phyloP scores from a whole-genome alignment of 345 rosid species.

The Hibiscus tridactylites region DNA sequence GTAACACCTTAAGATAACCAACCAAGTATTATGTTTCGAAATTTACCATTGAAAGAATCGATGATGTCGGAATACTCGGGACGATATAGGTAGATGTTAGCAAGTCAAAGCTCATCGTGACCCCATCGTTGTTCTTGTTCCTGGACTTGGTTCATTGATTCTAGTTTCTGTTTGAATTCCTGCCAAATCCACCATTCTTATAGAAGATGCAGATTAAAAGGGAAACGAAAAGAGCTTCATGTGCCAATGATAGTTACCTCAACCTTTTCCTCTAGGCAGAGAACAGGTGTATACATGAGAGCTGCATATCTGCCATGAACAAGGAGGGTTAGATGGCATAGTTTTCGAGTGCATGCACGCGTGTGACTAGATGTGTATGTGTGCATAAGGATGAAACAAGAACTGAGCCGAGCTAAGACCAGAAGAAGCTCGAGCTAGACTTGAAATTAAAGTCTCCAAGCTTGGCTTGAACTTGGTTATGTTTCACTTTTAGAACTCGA shows the following conservation, averaged over 20 bases:
- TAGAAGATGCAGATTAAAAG: neutral
- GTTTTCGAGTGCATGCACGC: neutral
- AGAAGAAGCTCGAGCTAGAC: neutral
- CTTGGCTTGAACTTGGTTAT: neutral
- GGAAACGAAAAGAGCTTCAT: neutral
- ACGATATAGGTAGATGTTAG: neutral
- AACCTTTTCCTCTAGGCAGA: constrained; percentile 30
- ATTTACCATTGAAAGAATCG: neutral
- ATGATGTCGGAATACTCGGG: neutral
- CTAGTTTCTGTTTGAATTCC: constrained; percentile 8
- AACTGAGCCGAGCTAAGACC: neutral
- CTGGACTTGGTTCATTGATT: neutral
- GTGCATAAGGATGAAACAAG: neutral
- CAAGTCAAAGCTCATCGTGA: constrained; percentile 8
- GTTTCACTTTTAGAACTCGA: neutral
- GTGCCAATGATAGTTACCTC: constrained; percentile 16
- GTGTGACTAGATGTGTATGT: neutral
- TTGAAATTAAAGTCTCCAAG: neutral
- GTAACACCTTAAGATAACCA: neutral
- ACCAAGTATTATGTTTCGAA: neutral
- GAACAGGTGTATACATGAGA: constrained; percentile 24
- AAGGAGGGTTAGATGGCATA: neutral
- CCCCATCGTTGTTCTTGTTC: constrained; percentile 2
- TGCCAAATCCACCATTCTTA: constrained; percentile 11
- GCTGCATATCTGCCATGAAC: constrained; percentile 23